Evolutionary conservation across 805 yeast genomes (phyloP).

Genomic region (Blastobotrys muscicola): DNA sequence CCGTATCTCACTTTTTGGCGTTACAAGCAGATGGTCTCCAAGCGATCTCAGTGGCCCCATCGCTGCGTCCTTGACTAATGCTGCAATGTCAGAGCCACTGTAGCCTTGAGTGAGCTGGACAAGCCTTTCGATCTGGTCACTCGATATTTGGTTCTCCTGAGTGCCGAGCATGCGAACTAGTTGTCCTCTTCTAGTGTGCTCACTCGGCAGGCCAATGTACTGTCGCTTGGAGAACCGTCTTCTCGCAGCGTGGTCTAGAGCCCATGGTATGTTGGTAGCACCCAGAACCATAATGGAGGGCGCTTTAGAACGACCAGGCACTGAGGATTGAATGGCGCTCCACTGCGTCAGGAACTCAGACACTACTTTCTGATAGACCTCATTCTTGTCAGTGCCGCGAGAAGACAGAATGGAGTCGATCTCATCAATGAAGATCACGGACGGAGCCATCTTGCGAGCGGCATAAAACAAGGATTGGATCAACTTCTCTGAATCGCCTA

Average conservation of each 20-base stretch:
- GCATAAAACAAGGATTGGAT: slow-evolving; percentile 80
- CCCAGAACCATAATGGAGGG: slow-evolving; percentile 82
- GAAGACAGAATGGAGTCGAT: slow-evolving; percentile 84
- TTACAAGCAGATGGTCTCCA: slow-evolving; percentile 69
- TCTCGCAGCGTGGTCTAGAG: slow-evolving; percentile 93
- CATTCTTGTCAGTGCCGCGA: slow-evolving; percentile 72
- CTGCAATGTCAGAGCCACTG: slow-evolving; percentile 91
- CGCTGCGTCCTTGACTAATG: slow-evolving; percentile 92
- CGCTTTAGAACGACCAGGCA: slow-evolving; percentile 48
- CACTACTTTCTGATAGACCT: slow-evolving; percentile 80
- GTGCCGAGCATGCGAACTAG: slow-evolving; percentile 53
- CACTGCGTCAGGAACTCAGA: slow-evolving; percentile 91
- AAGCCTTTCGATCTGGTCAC: slow-evolving; percentile 50
- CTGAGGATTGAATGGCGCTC: slow-evolving; percentile 87
- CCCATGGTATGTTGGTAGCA: slow-evolving; percentile 96
- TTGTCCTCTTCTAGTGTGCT: slow-evolving; percentile 67
- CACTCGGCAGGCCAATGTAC: slow-evolving; percentile 89
- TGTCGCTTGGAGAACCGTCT: slow-evolving; percentile 86
- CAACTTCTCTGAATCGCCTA: slow-evolving; percentile 91
- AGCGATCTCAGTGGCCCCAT: slow-evolving; percentile 92
- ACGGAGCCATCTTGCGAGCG: slow-evolving; percentile 80
- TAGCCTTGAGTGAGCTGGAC: slow-evolving; percentile 68
- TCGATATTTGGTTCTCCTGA: slow-evolving; percentile 62
- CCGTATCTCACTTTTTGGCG: slow-evolving; percentile 66
- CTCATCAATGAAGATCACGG: slow-evolving; percentile 92